phyloP scores from a whole-genome alignment of 768 basidiomycete genomes.

The Lenzites betulinus region DNA sequence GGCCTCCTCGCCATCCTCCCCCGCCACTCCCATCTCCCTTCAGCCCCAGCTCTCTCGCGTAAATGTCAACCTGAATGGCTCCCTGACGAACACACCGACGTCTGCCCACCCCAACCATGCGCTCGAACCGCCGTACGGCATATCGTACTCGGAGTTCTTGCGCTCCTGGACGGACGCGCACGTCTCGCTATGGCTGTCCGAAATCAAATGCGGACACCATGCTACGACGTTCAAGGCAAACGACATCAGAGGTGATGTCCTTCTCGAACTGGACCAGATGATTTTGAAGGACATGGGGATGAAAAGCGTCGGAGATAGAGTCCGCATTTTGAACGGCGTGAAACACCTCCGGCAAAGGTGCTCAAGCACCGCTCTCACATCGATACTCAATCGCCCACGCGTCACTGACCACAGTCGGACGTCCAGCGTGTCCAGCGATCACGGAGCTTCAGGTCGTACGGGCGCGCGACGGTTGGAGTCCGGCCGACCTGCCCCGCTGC shows the following conservation, averaged over 20 bases:
- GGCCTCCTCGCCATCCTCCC: conserved; percentile 38
- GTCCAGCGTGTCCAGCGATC: conserved; percentile 25
- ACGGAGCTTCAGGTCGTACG: conserved; percentile 33
- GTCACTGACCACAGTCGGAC: conserved; percentile 25
- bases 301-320: conserved; percentile 85
- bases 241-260: conserved; percentile 90
- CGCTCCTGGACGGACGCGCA: conserved; percentile 72
- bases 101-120: conserved; percentile 40
- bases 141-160: conserved; percentile 63
- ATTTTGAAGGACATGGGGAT: conserved; percentile 92
- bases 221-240: conserved; percentile 73
- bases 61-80: conserved; percentile 33
- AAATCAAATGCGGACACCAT: conserved; percentile 73
- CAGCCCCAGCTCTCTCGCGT: conserved; percentile 41
- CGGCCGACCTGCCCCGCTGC: conserved; percentile 79
- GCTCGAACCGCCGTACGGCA: conserved; percentile 60
- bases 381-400: conserved; percentile 26
- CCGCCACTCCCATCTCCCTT: conserved; percentile 35
- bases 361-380: conserved; percentile 24
- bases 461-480: conserved; percentile 54
- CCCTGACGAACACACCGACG: conserved; percentile 44
- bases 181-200: conserved; percentile 75
- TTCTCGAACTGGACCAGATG: conserved; percentile 87
- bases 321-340: conserved; percentile 84
- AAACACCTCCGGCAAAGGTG: conserved; percentile 72